Conservation (phyloP, 805 yeast genomes). For the Metschnikowia hibisci region DNA sequence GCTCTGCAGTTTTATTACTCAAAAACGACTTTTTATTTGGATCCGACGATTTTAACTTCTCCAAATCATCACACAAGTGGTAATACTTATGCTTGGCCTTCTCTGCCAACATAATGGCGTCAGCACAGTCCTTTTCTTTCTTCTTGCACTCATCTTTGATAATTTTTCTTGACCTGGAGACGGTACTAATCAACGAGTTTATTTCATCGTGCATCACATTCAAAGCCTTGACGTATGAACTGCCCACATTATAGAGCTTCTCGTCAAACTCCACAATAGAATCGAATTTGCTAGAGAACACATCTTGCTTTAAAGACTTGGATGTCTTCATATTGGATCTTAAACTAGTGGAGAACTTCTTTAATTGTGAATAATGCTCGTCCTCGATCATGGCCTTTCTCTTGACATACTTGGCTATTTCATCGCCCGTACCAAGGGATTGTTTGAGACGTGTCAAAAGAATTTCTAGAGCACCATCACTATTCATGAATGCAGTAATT, state of each 20-base stretch:
- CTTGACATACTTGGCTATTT: slow-evolving; percentile 72
- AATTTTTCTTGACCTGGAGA: slow-evolving; percentile 68
- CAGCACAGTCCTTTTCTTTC: slow-evolving; percentile 79
- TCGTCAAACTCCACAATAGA: slow-evolving; percentile 76
- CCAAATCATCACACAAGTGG: slow-evolving; percentile 81
- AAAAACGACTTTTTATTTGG: slow-evolving; percentile 81
- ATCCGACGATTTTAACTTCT: slow-evolving; percentile 73
- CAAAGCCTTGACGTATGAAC: slow-evolving; percentile 73
- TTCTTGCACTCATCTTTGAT: slow-evolving; percentile 79
- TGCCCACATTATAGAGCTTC: slow-evolving; percentile 60
- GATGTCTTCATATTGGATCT: slow-evolving; percentile 45
- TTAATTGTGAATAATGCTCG: slow-evolving; percentile 70
- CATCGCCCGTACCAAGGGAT: slow-evolving; percentile 78
- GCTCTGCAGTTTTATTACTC: slow-evolving; percentile 74
- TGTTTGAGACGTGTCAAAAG: slow-evolving; percentile 72
- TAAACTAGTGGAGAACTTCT: slow-evolving; percentile 62
- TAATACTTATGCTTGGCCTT: slow-evolving; percentile 77
- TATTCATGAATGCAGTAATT: slow-evolving; percentile 49
- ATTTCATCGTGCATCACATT: slow-evolving; percentile 85
- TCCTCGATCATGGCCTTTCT: slow-evolving; percentile 76
- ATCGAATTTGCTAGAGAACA: slow-evolving; percentile 64
- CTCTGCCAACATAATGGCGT: slow-evolving; percentile 78
- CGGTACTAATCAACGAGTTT: slow-evolving; percentile 61
- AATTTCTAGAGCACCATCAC: slow-evolving; percentile 76
- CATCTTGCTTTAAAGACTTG: slow-evolving; percentile 50